Evolutionary conservation across 148 eudicot genomes (phyloP), one percentile per base, ranked within the genome.

Genomic region (Cornus kousa): DNA sequence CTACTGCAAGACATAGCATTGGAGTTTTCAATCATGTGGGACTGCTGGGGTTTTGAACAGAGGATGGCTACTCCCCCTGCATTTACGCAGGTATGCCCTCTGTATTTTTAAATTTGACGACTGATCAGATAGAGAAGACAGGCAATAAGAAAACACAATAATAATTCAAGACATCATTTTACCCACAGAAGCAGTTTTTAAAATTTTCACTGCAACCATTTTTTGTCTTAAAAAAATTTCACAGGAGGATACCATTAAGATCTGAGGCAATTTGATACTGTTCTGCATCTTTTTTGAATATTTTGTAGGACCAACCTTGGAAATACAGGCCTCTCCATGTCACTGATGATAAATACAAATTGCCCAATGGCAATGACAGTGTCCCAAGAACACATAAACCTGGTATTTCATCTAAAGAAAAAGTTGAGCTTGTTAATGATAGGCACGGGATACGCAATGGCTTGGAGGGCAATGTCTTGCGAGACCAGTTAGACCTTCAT

Each of bases 1-100:
- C 74, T 96, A 24, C 76, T 96, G 86, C 88, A 87, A 82, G 95
- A 92, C 60, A 93, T 96, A 83, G 92, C 95, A 77, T 86, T 73
- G 40, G 99, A 96, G 81, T 92, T 82, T 78, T 90, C 92, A 20
- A 85, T 96, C 68, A 83, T 78, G 78, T 96, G 99, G 99, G 93
- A 96, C 80, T 83, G 88, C 68, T 80, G 71, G 84, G 91, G 91
- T 17, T 93, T 93, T 74, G 87, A 91, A 67, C 81, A 83, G 87
- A 91, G 91, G 85, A 90, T 91, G 95, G 80, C 86, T 78, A 81
- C 77, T 81, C 78, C 97, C 76, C 78, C 91, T 33, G 70, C 76
- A 78, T 37, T 80, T 53, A 82, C 82, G 20, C 91, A 88, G 94
- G 98, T 91, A 86, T 74, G 74, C 48, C 73, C 35, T 20, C 16